Percentiles rank a stretch among this genome's conserved stretches.
Evolutionary conservation across 2,329 filamentous ascomycete genomes (phyloP).

Genomic region (Plenodomus lindquistii): DNA sequence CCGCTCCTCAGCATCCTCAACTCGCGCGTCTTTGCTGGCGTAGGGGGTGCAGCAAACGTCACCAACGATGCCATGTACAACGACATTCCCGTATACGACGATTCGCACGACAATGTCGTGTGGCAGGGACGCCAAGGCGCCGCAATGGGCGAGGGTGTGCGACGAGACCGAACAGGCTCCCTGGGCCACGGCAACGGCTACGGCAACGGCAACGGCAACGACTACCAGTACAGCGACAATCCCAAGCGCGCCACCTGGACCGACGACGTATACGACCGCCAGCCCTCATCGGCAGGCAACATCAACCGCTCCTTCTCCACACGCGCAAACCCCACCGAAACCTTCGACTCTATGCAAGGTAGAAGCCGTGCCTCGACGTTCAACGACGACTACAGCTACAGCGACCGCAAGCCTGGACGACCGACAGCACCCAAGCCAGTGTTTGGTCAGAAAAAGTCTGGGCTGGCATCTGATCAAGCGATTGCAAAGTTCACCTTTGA

Average conservation of each 20-base stretch:
- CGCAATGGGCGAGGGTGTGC: constrained; percentile 69
- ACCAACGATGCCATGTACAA: constrained; percentile 67
- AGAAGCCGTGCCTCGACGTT: constrained; percentile 47
- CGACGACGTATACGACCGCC: constrained; percentile 72
- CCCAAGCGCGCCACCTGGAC: constrained; percentile 73
- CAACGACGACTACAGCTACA: constrained; percentile 57
- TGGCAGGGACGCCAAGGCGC: constrained; percentile 78
- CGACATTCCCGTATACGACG: constrained; percentile 86
- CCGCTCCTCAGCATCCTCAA: constrained; percentile 85
- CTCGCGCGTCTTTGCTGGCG: constrained; percentile 79
- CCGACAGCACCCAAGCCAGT: constrained; percentile 89
- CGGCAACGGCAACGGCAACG: constrained; percentile 35
- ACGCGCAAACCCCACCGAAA: constrained; percentile 54
- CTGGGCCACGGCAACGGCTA: constrained; percentile 19
- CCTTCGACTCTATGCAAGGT: constrained; percentile 52
- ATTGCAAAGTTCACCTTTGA: constrained; percentile 94
- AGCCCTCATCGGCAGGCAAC: constrained; percentile 38
- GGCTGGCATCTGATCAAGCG: constrained; percentile 72
- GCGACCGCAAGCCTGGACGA: constrained; percentile 69
- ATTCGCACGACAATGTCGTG: constrained; percentile 77
- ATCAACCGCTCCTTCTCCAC: constrained; percentile 56
- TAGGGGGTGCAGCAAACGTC: constrained; percentile 44
- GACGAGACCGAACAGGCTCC: constrained; percentile 54
- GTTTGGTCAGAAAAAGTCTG: constrained; percentile 60
- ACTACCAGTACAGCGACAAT: constrained; percentile 58